Evolutionary conservation across 345 rosid genomes (phyloP).

Genomic region (rapeseed (Brassica napus)): Da-Ae NC_063451.1:46049001-46049500

Average conservation of each 20-base stretch:
- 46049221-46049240: conserved; percentile 78
- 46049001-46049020: conserved; percentile 82
- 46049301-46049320: conserved; percentile 81
- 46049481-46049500: conserved; percentile 73
- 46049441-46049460: conserved; percentile 84
- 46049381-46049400: conserved; percentile 87
- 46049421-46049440: conserved; percentile 78
- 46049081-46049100: conserved; percentile 66
- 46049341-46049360: conserved; percentile 81
- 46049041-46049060: conserved; percentile 60
- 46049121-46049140: conserved; percentile 75
- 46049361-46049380: conserved; percentile 90
- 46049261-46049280: conserved; percentile 78
- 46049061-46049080: conserved; percentile 64
- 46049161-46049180: conserved; percentile 57
- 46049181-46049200: conserved; percentile 72
- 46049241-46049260: conserved; percentile 81
- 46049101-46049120: conserved; percentile 63
- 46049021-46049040: conserved; percentile 63
- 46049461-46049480: conserved; percentile 85
- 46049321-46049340: conserved; percentile 87
- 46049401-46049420: conserved; percentile 89
- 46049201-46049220: conserved; percentile 69
- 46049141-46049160: conserved; percentile 63
- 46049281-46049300: conserved; percentile 80